Evolutionary conservation across 2,329 filamentous ascomycete species (phyloP).

Genomic region (Volutella citrinella): DNA sequence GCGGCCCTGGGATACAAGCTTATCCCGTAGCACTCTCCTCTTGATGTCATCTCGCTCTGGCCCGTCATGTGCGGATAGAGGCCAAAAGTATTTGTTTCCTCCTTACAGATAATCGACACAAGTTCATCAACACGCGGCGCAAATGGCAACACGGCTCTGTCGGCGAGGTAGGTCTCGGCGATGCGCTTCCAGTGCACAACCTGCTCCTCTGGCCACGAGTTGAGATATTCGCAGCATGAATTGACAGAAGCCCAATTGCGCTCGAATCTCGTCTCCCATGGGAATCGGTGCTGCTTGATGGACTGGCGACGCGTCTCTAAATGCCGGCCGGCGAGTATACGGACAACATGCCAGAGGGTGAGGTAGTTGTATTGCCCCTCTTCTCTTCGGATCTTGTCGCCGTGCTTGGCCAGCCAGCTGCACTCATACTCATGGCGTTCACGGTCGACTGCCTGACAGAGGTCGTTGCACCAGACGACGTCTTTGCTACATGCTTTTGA

Average conservation of each 20-base stretch:
- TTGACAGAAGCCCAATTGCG: conserved; percentile 24
- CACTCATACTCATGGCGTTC: conserved; percentile 25
- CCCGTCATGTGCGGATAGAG: conserved; percentile 23
- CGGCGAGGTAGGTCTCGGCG: conserved; percentile 19
- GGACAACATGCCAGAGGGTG: conserved; percentile 27
- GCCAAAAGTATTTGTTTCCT: conserved; percentile 29
- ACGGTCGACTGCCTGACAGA: conserved; percentile 18
- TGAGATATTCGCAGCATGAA: conserved; percentile 25
- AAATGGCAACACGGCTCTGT: conserved; percentile 12
- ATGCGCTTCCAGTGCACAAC: conserved; percentile 23
- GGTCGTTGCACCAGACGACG: conserved; percentile 25
- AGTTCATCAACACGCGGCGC: conserved; percentile 16
- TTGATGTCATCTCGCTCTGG: conserved; percentile 10
- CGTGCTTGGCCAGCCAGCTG: conserved; percentile 20
- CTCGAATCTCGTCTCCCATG: conserved; percentile 16
- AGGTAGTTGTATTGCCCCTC: conserved; percentile 26
- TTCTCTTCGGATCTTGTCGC: conserved; percentile 10
- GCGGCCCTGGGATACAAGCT: conserved; percentile 25
- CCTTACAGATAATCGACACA: conserved; percentile 24
- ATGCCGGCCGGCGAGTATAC: conserved; percentile 23
- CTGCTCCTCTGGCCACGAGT: conserved; percentile 26
- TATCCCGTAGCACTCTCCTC: conserved; percentile 25
- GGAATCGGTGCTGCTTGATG: neutral
- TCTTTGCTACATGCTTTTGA: conserved; percentile 17
- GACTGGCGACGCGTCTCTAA: neutral